Conservation (phyloP, 2,329 filamentous ascomycete genomes). For the Diaporthe citri region DNA sequence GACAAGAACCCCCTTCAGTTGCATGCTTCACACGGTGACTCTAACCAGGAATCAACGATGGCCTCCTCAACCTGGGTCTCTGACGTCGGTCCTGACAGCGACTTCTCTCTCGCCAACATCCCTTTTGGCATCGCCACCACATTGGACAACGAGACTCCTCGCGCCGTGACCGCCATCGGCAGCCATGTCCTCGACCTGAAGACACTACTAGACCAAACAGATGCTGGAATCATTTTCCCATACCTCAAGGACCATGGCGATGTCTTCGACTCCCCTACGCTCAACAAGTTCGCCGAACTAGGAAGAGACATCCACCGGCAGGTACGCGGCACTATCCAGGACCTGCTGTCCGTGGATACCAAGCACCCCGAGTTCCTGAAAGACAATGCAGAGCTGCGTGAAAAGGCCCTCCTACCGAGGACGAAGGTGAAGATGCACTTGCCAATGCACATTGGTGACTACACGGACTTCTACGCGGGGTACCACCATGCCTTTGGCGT, state of each 20-base stretch:
- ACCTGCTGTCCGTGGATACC: constrained; percentile 72
- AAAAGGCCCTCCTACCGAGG: constrained; percentile 70
- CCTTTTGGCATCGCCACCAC: constrained; percentile 82
- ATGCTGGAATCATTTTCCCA: constrained; percentile 60
- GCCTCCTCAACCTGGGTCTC: constrained; percentile 45
- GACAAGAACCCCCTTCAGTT: neutral
- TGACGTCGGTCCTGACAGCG: constrained; percentile 59
- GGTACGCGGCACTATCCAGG: constrained; percentile 78
- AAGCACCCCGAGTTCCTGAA: constrained; percentile 71
- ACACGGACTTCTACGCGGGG: constrained; percentile 88
- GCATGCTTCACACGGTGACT: neutral
- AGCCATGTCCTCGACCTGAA: constrained; percentile 75
- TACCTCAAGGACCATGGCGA: constrained; percentile 36
- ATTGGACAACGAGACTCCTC: constrained; percentile 53
- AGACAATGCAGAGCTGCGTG: constrained; percentile 69
- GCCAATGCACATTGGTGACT: constrained; percentile 84
- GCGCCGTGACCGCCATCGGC: constrained; percentile 76
- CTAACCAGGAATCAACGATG: neutral
- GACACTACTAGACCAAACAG: constrained; percentile 68
- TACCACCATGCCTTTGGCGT: constrained; percentile 79
- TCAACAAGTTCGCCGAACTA: constrained; percentile 75
- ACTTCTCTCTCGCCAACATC: constrained; percentile 81
- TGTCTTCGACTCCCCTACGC: constrained; percentile 49
- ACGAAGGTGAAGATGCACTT: constrained; percentile 74
- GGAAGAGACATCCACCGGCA: constrained; percentile 75